Conservation (phyloP, 1,284 basidiomycete genomes). For the Rhizoctonia solani region DNA sequence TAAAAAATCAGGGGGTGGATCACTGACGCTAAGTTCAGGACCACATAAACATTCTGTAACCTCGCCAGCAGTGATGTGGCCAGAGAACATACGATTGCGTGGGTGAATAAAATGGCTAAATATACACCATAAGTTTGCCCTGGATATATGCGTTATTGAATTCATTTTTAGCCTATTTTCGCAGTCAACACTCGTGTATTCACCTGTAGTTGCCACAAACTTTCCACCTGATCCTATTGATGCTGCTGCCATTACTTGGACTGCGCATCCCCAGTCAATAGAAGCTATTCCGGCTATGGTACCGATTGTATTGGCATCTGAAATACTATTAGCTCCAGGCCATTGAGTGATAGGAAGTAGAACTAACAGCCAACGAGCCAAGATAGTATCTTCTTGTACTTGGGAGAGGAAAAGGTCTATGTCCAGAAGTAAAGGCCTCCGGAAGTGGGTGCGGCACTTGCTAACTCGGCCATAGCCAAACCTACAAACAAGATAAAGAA, state of each 20-base stretch:
- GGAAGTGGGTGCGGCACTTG: constrained; percentile 69
- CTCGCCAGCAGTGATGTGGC: constrained; percentile 68
- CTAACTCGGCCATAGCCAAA: constrained; percentile 70
- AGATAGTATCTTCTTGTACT: constrained; percentile 65
- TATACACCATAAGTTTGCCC: constrained; percentile 59
- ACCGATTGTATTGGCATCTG: constrained; percentile 75
- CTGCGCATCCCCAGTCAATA: constrained; percentile 75
- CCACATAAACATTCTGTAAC: constrained; percentile 72
- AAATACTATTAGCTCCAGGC: neutral
- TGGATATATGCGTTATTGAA: constrained; percentile 11
- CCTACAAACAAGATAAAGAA: constrained; percentile 56
- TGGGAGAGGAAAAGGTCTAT: constrained; percentile 64
- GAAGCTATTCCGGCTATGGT: constrained; percentile 70
- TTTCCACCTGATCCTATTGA: constrained; percentile 59
- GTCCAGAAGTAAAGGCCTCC: constrained; percentile 85
- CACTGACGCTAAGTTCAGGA: constrained; percentile 67
- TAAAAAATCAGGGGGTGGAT: constrained; percentile 4
- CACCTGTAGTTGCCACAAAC: constrained; percentile 59
- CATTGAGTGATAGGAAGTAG: constrained; percentile 18
- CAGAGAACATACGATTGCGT: constrained; percentile 66
- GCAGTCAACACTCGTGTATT: constrained; percentile 71
- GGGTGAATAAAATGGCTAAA: constrained; percentile 58
- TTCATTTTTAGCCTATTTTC: constrained; percentile 40
- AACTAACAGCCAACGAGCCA: constrained; percentile 78
- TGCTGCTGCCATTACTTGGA: constrained; percentile 70